Conservation (phyloP, 2,329 filamentous ascomycete genomes). For the Claviceps pazoutovae region DNA sequence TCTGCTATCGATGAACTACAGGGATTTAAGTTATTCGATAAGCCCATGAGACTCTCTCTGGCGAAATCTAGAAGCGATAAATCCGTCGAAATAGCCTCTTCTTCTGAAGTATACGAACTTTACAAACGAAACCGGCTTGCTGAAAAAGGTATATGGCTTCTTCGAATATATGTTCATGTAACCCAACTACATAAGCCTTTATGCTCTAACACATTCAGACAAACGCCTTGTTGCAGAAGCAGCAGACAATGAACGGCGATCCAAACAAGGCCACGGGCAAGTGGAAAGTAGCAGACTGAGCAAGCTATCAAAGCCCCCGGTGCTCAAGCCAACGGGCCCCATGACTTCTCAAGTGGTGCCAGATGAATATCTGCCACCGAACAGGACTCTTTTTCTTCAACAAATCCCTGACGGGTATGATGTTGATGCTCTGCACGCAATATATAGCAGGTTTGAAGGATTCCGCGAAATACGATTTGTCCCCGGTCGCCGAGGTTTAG, state of each 20-base stretch:
- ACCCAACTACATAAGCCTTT: neutral
- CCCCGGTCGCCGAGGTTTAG: conserved; percentile 74
- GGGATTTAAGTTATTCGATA: conserved; percentile 85
- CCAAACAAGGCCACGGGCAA: conserved; percentile 46
- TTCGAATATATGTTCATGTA: neutral
- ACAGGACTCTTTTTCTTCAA: conserved; percentile 91
- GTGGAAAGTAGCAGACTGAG: conserved; percentile 41
- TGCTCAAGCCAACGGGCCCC: conserved; percentile 62
- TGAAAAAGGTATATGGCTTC: conserved; percentile 61
- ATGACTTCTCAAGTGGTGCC: conserved; percentile 61
- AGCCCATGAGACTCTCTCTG: conserved; percentile 73
- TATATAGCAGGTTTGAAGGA: conserved; percentile 84
- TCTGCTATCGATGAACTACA: conserved; percentile 79
- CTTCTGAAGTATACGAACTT: conserved; percentile 65
- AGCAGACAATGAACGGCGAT: conserved; percentile 62
- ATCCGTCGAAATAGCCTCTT: conserved; percentile 62
- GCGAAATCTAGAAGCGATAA: conserved; percentile 79
- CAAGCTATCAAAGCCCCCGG: conserved; percentile 46
- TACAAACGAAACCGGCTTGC: conserved; percentile 76
- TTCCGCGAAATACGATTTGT: conserved; percentile 89
- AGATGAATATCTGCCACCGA: conserved; percentile 95
- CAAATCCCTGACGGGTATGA: conserved; percentile 81
- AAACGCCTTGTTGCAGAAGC: conserved; percentile 73
- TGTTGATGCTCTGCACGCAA: conserved; percentile 60
- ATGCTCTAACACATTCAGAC: conserved; percentile 23